phyloP scores from a whole-genome alignment of 1,284 basidiomycete species.

The Melampsora abietis-canadensis region DNA sequence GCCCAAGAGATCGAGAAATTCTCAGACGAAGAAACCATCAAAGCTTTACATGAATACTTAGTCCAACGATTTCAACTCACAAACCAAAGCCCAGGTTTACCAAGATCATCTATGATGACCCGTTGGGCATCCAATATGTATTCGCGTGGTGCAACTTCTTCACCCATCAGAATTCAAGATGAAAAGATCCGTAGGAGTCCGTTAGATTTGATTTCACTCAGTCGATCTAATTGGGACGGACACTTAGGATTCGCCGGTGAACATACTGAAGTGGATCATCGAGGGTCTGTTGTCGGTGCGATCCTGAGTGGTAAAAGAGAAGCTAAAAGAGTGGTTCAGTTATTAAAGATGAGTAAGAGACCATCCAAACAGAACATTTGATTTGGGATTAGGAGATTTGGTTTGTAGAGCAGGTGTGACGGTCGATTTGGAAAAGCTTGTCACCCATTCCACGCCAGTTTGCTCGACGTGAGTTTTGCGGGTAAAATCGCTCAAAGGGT shows the following conservation, averaged over 20 bases:
- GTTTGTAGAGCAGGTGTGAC: too few species aligned
- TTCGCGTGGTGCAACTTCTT: conserved; percentile 58
- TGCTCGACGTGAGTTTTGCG: too few species aligned
- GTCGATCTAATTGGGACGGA: conserved; percentile 56
- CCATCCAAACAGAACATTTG: too few species aligned
- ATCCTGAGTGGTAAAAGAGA: conserved; percentile 56
- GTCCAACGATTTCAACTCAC: background rate
- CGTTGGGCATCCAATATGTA: conserved; percentile 57
- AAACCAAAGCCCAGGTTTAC: background rate
- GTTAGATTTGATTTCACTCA: conserved; percentile 57
- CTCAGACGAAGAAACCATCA: conserved; percentile 45
- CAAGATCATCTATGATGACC: conserved; percentile 51
- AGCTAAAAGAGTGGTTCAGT: conserved; percentile 51
- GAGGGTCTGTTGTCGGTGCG: conserved; percentile 57
- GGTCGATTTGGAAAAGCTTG: too few species aligned
- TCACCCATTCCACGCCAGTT: too few species aligned
- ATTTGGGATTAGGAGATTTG: too few species aligned
- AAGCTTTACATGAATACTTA: conserved; percentile 47
- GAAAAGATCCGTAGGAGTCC: conserved; percentile 51
- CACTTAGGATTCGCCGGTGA: conserved; percentile 59
- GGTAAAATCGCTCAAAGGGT: too few species aligned
- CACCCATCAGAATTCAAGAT: conserved; percentile 53
- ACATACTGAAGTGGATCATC: conserved; percentile 58
- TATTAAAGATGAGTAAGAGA: background rate
- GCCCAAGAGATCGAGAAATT: conserved; percentile 46